These are phyloP conservation scores for Penicillium sp. DNA, from an alignment of 2,329 filamentous ascomycete genomes.

Conservation along the genomic window DNA sequence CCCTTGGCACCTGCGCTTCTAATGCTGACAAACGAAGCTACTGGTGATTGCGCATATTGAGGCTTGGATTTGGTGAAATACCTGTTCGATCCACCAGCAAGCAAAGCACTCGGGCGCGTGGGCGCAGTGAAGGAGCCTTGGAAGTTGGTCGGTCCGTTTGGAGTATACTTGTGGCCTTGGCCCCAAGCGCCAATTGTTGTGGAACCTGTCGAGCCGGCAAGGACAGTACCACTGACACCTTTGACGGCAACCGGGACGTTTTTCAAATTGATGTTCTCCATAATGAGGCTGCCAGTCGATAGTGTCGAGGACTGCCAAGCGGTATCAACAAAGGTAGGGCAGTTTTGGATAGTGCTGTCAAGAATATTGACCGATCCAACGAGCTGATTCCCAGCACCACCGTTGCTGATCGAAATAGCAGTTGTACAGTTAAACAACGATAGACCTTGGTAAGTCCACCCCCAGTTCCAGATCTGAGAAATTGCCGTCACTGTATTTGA, in stretches of 20 bases:
- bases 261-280: conserved; percentile 48
- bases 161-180: conserved; percentile 39
- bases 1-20: conserved; percentile 40
- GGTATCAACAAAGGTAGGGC: conserved; percentile 44
- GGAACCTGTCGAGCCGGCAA: conserved; percentile 31
- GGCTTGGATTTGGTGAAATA: conserved; percentile 47
- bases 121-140: conserved; percentile 40
- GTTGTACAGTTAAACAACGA: conserved; percentile 46
- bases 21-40: conserved; percentile 39
- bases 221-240: conserved; percentile 30
- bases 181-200: conserved; percentile 37
- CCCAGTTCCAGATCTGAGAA: conserved; percentile 53
- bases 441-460: conserved; percentile 48
- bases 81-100: conserved; percentile 34
- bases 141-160: conserved; percentile 38
- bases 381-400: conserved; percentile 35
- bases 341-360: conserved; percentile 48
- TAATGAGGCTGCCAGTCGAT: conserved; percentile 44
- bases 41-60: conserved; percentile 41
- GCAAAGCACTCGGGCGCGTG: conserved; percentile 37
- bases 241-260: conserved; percentile 43
- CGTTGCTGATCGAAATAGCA: conserved; percentile 45
- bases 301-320: conserved; percentile 37
- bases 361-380: conserved; percentile 51
- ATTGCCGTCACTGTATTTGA: conserved; percentile 47